Conservation (phyloP, 2,329 filamentous ascomycete genomes). For the Aplosporella prunicola region DNA sequence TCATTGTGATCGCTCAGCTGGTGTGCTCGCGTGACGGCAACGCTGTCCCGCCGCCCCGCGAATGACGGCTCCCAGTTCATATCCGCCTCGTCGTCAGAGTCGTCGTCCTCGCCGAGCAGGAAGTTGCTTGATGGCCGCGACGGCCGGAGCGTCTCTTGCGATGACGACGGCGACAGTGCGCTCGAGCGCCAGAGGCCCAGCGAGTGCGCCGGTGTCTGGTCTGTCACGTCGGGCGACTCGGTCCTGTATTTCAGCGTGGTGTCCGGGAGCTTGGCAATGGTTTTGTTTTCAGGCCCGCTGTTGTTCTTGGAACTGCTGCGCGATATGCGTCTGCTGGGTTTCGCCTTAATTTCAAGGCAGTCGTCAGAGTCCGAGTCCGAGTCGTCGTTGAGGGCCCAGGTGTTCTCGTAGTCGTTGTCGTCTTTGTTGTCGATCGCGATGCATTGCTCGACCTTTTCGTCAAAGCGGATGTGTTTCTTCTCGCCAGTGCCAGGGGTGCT, state of each 20-base stretch:
- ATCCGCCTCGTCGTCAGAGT: slow-evolving; percentile 37
- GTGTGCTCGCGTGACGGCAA: slow-evolving; percentile 23
- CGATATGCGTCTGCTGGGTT: slow-evolving; percentile 43
- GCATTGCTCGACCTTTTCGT: slow-evolving; percentile 90
- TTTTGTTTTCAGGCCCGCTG: slow-evolving; percentile 58
- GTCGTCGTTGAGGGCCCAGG: slow-evolving; percentile 37
- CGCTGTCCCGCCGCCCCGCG: slow-evolving; percentile 24
- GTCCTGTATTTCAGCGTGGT: slow-evolving; percentile 79
- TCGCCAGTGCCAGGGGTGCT: slow-evolving; percentile 54
- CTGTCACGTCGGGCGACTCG: slow-evolving; percentile 60
- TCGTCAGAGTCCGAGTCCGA: slow-evolving; percentile 58
- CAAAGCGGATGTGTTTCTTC: slow-evolving; percentile 87
- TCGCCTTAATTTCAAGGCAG: slow-evolving; percentile 74
- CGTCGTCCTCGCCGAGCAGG: slow-evolving; percentile 52
- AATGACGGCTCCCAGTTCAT: slow-evolving; percentile 37
- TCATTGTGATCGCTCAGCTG: slow-evolving; percentile 1
- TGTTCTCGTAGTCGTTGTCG: slow-evolving; percentile 54
- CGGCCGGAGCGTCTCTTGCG: slow-evolving; percentile 72
- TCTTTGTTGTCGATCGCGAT: slow-evolving; percentile 86
- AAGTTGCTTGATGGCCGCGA: slow-evolving; percentile 57
- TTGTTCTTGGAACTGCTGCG: slow-evolving; percentile 44
- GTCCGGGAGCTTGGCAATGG: slow-evolving; percentile 77
- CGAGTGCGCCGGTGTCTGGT: slow-evolving; percentile 38
- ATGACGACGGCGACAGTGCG: slow-evolving; percentile 60
- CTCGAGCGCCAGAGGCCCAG: slow-evolving; percentile 37